A percentile compares a stretch with the other conserved stretches of the same genome.
Conservation (phyloP, 2,329 filamentous ascomycete species). For the Thielaviopsis euricoi region DNA sequence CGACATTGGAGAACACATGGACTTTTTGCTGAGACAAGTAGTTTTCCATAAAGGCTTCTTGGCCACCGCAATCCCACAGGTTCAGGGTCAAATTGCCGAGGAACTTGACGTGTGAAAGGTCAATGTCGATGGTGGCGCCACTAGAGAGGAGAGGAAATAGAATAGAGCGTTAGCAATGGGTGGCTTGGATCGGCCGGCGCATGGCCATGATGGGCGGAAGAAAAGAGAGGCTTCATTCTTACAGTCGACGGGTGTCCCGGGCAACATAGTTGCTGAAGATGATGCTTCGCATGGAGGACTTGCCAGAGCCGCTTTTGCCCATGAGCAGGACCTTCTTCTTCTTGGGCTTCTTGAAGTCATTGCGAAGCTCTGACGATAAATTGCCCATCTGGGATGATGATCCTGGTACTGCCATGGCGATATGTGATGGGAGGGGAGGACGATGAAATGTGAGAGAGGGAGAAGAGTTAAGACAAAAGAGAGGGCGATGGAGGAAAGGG, state of each 20-base stretch:
- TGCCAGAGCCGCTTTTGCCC: conserved; percentile 95
- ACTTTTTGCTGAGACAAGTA: conserved; percentile 90
- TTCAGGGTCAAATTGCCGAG: conserved; percentile 95
- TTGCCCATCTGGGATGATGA: conserved; percentile 8
- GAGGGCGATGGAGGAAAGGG: no score
- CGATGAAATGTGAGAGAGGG: neutral
- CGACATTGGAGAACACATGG: conserved; percentile 92
- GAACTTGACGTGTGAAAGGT: conserved; percentile 97
- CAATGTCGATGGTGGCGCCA: conserved; percentile 93
- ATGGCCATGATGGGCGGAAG: neutral
- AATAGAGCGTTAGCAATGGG: neutral
- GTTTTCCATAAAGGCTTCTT: conserved; percentile 97
- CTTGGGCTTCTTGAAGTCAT: conserved; percentile 50
- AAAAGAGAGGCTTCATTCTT: conserved; percentile 15
- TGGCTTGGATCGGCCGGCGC: no score
- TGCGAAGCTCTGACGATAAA: conserved; percentile 13
- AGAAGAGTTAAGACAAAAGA: no score
- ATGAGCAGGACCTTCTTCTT: conserved; percentile 79
- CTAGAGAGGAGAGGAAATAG: conserved; percentile 19
- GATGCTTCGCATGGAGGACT: conserved; percentile 96
- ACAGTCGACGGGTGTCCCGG: conserved; percentile 78
- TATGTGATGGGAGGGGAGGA: neutral
- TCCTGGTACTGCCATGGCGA: conserved; percentile 1
- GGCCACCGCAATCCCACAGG: conserved; percentile 96
- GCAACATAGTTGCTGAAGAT: conserved; percentile 99